Conservation (phyloP, 441 rosid species). For the Euphorbia celastroides region DNA sequence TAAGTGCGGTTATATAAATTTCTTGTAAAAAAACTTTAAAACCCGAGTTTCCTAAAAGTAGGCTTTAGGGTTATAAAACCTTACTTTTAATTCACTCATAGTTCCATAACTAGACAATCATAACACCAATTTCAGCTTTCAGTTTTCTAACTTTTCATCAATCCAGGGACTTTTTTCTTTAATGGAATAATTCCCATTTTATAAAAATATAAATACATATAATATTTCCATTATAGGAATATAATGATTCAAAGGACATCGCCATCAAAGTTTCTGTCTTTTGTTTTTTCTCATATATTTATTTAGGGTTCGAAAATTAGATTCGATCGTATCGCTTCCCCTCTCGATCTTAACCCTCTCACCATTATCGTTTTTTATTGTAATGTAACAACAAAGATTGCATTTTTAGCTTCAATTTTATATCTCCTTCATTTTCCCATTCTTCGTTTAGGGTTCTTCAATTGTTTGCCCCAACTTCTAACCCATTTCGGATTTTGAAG, state of each 20-base stretch:
- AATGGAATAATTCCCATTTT: not conserved
- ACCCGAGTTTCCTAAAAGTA: no score
- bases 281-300: constrained; percentile 2
- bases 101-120: not conserved
- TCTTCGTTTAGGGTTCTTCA: constrained; percentile 3
- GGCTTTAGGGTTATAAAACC: no score
- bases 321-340: constrained; percentile 38
- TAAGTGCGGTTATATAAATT: no score
- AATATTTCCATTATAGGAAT: not conserved
- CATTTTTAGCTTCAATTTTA: constrained; percentile 14
- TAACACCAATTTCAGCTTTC: not conserved
- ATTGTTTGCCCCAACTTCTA: not conserved
- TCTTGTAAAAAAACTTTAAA: no score
- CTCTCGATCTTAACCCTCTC: constrained; percentile 31
- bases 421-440: constrained; percentile 1
- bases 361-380: not conserved
- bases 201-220: not conserved
- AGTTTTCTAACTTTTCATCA: not conserved
- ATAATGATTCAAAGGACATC: constrained; percentile 18
- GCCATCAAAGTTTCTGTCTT: constrained; percentile 22
- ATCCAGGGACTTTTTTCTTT: no score
- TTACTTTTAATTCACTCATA: no score
- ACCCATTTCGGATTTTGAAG: constrained; percentile 12
- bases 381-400: not conserved
- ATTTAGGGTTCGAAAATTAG: constrained; percentile 19